Evolutionary conservation across 768 basidiomycete species (phyloP).

Genomic region (Lactifluus subvellereus): DNA sequence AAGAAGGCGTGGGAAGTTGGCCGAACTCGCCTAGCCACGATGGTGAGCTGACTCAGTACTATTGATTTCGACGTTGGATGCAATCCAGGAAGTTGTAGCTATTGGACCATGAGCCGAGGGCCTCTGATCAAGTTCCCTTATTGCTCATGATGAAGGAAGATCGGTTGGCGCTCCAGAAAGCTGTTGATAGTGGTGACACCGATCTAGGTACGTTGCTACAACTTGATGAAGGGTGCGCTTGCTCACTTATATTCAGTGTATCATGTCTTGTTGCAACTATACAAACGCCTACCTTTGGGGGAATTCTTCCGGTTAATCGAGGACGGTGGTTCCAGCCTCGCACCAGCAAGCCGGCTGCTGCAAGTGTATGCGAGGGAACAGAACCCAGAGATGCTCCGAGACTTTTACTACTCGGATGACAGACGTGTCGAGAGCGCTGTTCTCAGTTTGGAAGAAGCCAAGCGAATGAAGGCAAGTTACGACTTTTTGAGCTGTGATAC

Average conservation of each 20-base stretch:
- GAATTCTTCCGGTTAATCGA: constrained; percentile 93
- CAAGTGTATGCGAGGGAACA: constrained; percentile 90
- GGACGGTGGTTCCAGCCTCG: constrained; percentile 72
- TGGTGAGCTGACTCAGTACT: constrained; percentile 41
- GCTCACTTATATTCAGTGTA: constrained; percentile 54
- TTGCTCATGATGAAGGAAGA: constrained; percentile 94
- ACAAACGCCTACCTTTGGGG: constrained; percentile 77
- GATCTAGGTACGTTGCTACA: constrained; percentile 63
- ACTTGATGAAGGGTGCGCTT: neutral
- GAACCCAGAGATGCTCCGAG: constrained; percentile 84
- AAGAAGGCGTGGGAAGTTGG: constrained; percentile 90
- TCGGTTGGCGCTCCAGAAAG: constrained; percentile 76
- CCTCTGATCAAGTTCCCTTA: constrained; percentile 92
- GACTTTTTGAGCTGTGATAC: neutral
- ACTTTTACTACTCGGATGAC: constrained; percentile 98
- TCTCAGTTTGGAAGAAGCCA: constrained; percentile 81
- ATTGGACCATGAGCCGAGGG: constrained; percentile 83
- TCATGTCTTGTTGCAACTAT: constrained; percentile 84
- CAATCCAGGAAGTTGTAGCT: constrained; percentile 42
- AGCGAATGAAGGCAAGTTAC: constrained; percentile 49
- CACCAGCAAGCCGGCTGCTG: constrained; percentile 69
- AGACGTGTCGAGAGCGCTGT: constrained; percentile 88
- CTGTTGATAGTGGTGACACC: constrained; percentile 91
- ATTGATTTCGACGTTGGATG: neutral
- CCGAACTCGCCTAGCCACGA: constrained; percentile 71